Conservation (phyloP, 2,329 filamentous ascomycete genomes). For the Pestalotiopsis sp. region DNA sequence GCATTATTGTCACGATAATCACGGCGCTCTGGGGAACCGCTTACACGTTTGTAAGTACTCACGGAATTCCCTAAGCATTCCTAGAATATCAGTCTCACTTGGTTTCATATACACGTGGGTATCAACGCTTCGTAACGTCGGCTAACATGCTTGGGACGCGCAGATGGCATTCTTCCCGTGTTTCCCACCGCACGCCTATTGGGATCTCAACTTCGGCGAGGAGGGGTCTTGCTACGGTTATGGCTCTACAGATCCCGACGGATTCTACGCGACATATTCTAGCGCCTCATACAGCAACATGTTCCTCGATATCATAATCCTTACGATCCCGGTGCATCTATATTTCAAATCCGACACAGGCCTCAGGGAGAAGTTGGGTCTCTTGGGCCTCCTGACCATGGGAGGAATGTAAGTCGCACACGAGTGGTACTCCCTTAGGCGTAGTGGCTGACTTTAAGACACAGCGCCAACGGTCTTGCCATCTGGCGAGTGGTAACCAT, state of each 20-base stretch:
- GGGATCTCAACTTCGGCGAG: slow-evolving; percentile 13
- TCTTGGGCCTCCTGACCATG: slow-evolving; percentile 20
- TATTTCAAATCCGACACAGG: slow-evolving; percentile 19
- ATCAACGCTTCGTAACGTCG: neutral
- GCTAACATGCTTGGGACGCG: neutral
- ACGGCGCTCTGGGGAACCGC: slow-evolving; percentile 24
- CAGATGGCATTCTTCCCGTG: slow-evolving; percentile 27
- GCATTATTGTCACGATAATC: slow-evolving; percentile 20
- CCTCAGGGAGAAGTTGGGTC: slow-evolving; percentile 18
- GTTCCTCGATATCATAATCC: slow-evolving; percentile 22
- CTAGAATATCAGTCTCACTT: too few relatives aligned
- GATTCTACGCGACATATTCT: slow-evolving; percentile 21
- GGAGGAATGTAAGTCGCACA: slow-evolving; percentile 20
- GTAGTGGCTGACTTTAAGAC: neutral
- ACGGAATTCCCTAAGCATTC: too few relatives aligned
- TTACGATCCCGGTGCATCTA: slow-evolving; percentile 23
- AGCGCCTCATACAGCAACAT: slow-evolving; percentile 21
- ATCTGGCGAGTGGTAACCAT: slow-evolving; percentile 32
- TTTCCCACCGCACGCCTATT: slow-evolving; percentile 25
- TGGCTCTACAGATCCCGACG: slow-evolving; percentile 17
- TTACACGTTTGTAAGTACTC: slow-evolving; percentile 20
- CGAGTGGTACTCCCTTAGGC: too few relatives aligned
- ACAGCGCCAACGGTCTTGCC: slow-evolving; percentile 25
- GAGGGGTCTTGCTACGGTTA: slow-evolving; percentile 22
- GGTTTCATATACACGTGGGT: neutral